A percentile compares a stretch with the other conserved stretches of the same genome.
Evolutionary conservation across 2,329 filamentous ascomycete species (phyloP).

Genomic region (Daldinia eschscholtzii): DNA sequence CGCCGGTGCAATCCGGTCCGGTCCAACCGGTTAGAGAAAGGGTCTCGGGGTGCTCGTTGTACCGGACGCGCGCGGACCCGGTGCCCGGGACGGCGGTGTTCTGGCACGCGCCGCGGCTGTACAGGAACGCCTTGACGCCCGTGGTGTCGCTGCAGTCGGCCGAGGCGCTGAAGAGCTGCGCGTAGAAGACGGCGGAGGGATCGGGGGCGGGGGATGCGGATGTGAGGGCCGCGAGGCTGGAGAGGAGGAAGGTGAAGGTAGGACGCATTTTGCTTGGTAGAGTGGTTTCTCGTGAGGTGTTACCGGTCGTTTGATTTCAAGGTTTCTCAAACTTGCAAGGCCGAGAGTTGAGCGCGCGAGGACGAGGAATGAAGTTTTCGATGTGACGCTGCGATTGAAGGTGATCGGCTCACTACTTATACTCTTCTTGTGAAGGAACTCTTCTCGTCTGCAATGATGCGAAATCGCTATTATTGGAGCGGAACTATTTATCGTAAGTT

Average conservation of each 20-base stretch:
- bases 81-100: constrained; percentile 18
- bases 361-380: not conserved
- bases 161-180: not conserved
- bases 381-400: not conserved
- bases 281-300: not conserved
- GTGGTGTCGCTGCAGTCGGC: constrained; percentile 20
- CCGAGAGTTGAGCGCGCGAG: not conserved
- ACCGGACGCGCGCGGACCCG: constrained; percentile 28
- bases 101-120: constrained; percentile 31
- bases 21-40: constrained; percentile 30
- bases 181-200: not conserved
- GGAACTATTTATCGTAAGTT: not conserved
- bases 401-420: not conserved
- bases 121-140: constrained; percentile 23
- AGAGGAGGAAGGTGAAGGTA: not conserved
- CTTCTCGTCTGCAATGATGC: too few species aligned
- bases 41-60: constrained; percentile 21
- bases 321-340: not conserved
- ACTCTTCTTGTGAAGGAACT: not conserved
- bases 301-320: not conserved
- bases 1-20: constrained; percentile 15
- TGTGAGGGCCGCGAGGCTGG: not conserved
- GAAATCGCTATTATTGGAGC: not conserved
- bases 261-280: not conserved
- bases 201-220: constrained; percentile 2